These are phyloP conservation scores for Clarireedia hainanense DNA, from an alignment of 2,329 filamentous ascomycete genomes.

Conservation along the genomic window DNA sequence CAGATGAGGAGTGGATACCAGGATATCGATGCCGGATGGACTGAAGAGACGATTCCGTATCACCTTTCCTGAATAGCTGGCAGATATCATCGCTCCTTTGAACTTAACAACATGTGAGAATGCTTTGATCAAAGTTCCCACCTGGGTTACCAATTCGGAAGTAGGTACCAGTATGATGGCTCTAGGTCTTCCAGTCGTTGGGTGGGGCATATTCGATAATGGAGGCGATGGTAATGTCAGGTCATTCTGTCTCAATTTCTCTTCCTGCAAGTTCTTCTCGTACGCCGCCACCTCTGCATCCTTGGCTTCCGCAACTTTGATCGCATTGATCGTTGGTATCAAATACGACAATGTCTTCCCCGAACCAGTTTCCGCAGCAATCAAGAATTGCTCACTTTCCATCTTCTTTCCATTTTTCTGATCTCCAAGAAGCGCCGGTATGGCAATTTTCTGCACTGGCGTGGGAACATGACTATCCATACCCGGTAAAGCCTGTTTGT, in stretches of 20 bases:
- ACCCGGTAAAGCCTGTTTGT: conserved; percentile 64
- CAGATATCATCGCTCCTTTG: conserved; percentile 74
- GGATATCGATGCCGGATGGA: conserved; percentile 71
- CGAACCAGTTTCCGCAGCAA: conserved; percentile 94
- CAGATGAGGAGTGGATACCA: conserved; percentile 84
- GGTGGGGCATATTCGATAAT: conserved; percentile 56
- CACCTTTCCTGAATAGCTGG: conserved; percentile 64
- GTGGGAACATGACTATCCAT: conserved; percentile 74
- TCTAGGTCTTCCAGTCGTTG: conserved; percentile 69
- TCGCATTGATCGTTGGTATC: conserved; percentile 71
- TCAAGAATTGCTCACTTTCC: conserved; percentile 53
- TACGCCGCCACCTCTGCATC: conserved; percentile 53
- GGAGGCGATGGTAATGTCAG: conserved; percentile 54
- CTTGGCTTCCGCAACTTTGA: conserved; percentile 66
- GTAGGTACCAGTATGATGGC: conserved; percentile 86
- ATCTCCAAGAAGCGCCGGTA: conserved; percentile 66
- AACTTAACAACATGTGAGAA: conserved; percentile 83
- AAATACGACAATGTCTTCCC: conserved; percentile 95
- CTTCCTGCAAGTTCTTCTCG: conserved; percentile 49
- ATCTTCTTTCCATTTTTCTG: conserved; percentile 29
- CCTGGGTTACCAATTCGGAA: conserved; percentile 83
- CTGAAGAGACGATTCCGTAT: conserved; percentile 83
- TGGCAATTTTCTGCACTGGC: conserved; percentile 80
- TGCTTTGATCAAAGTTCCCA: conserved; percentile 70
- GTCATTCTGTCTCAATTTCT: conserved; percentile 46